Evolutionary conservation across 2,329 filamentous ascomycete genomes (phyloP).

Genomic region (Aureobasidium sp.): DNA sequence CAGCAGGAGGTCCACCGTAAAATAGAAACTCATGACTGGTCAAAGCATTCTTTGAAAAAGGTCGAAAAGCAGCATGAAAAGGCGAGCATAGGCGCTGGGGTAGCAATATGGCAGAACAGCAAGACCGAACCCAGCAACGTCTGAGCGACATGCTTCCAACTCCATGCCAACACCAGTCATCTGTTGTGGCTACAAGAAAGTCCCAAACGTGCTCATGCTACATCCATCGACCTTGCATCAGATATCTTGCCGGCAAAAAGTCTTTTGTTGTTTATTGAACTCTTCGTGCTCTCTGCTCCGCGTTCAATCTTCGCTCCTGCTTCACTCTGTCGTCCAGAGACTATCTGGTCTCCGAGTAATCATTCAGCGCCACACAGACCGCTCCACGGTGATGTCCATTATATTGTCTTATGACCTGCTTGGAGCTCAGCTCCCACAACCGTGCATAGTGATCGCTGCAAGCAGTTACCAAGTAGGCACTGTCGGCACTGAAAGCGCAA

Average conservation of each 20-base stretch:
- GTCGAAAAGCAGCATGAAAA: not conserved
- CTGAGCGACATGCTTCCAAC: not conserved
- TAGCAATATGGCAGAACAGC: not conserved
- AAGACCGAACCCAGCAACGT: not conserved
- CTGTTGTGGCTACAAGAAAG: not conserved
- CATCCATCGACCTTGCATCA: not conserved
- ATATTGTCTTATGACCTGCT: conserved; percentile 89
- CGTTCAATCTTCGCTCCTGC: too few species aligned
- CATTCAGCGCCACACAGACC: conserved; percentile 87
- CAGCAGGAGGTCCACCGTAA: not conserved
- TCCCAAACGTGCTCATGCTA: not conserved
- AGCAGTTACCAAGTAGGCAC: conserved; percentile 85
- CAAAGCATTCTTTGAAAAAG: not conserved
- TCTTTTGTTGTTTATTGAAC: not conserved
- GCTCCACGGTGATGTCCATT: conserved; percentile 89
- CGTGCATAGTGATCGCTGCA: conserved; percentile 91
- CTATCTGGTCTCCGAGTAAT: conserved; percentile 39
- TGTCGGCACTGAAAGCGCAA: conserved; percentile 89
- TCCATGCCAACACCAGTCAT: not conserved
- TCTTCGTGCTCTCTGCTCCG: not conserved
- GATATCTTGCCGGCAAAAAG: not conserved
- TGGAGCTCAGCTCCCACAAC: conserved; percentile 79
- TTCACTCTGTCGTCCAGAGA: not conserved
- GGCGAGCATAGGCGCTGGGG: not conserved
- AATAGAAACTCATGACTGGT: not conserved